These are phyloP conservation scores for Rhynchospora breviuscula DNA, from an alignment of 176 grass and related monocot genomes.

Conservation along the genomic window DNA sequence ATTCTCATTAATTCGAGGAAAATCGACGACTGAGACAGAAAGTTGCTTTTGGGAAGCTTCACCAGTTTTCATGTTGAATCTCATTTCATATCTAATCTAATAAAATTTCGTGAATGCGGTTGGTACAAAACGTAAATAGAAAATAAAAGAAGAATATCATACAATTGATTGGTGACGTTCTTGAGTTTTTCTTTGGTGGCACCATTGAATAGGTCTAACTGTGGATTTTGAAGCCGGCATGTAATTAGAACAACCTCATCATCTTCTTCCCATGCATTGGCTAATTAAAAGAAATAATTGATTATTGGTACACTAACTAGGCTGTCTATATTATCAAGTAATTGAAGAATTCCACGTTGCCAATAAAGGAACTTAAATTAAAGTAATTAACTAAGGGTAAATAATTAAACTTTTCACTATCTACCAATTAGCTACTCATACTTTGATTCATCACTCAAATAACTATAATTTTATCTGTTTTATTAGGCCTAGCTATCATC, in stretches of 20 bases:
- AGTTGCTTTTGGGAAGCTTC: constrained; percentile 78
- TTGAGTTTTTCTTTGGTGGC: constrained; percentile 48
- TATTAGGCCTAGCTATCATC: background rate
- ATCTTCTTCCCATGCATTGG: constrained; percentile 97
- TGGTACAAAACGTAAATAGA: constrained; percentile 12
- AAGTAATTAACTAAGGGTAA: background rate
- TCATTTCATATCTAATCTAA: constrained; percentile 69
- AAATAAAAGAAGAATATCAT: background rate
- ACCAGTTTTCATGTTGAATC: constrained; percentile 86
- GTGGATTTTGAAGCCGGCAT: constrained; percentile 67
- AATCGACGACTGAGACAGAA: constrained; percentile 82
- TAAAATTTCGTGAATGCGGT: background rate
- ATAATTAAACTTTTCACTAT: background rate
- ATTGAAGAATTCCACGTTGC: background rate
- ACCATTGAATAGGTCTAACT: constrained; percentile 73
- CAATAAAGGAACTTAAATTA: background rate
- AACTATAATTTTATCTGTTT: background rate
- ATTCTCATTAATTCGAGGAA: constrained; percentile 83
- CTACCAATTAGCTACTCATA: background rate
- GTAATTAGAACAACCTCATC: constrained; percentile 78
- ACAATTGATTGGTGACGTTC: constrained; percentile 75
- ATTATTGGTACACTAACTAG: background rate
- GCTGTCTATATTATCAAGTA: background rate
- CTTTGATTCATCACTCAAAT: background rate
- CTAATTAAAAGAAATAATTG: constrained; percentile 31